These are phyloP conservation scores for Penicillium sp. DNA, from an alignment of 2,329 filamentous ascomycete species.

Conservation along the genomic window DNA sequence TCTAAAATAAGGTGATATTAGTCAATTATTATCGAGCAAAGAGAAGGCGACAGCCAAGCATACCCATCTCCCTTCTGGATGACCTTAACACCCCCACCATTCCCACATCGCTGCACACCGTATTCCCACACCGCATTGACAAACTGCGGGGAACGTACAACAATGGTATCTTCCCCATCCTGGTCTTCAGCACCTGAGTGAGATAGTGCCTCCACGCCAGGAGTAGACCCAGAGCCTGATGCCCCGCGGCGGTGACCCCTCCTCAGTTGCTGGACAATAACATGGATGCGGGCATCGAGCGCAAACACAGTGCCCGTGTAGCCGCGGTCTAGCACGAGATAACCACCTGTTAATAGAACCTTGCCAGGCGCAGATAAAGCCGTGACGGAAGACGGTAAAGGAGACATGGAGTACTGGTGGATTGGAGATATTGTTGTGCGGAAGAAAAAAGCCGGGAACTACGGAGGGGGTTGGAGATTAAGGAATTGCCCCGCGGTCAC, in stretches of 20 bases:
- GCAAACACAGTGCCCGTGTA: conserved; percentile 74
- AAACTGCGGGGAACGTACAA: conserved; percentile 91
- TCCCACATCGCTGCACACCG: conserved; percentile 67
- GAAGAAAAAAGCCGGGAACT: conserved; percentile 9
- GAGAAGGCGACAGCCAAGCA: conserved; percentile 6
- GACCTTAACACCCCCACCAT: conserved; percentile 75
- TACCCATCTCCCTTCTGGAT: conserved; percentile 57
- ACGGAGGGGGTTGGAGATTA: conserved; percentile 7
- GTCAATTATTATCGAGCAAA: neutral
- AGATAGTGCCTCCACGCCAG: conserved; percentile 5
- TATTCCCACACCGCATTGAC: conserved; percentile 84
- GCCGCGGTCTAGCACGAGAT: conserved; percentile 83
- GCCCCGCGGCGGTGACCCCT: conserved; percentile 30
- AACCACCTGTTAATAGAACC: conserved; percentile 90
- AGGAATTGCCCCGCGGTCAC: conserved; percentile 6
- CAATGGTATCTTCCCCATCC: conserved; percentile 65
- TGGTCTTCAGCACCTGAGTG: conserved; percentile 47
- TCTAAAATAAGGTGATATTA: conserved; percentile 33
- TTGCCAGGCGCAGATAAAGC: conserved; percentile 92
- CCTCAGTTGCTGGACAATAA: conserved; percentile 55
- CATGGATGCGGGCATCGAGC: conserved; percentile 63
- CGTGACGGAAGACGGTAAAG: conserved; percentile 30
- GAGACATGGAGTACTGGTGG: conserved; percentile 11
- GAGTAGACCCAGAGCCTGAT: conserved; percentile 16
- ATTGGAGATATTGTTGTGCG: conserved; percentile 6